phyloP scores from a whole-genome alignment of 1,139 yeast genomes.

The Taphrina sp. region DNA sequence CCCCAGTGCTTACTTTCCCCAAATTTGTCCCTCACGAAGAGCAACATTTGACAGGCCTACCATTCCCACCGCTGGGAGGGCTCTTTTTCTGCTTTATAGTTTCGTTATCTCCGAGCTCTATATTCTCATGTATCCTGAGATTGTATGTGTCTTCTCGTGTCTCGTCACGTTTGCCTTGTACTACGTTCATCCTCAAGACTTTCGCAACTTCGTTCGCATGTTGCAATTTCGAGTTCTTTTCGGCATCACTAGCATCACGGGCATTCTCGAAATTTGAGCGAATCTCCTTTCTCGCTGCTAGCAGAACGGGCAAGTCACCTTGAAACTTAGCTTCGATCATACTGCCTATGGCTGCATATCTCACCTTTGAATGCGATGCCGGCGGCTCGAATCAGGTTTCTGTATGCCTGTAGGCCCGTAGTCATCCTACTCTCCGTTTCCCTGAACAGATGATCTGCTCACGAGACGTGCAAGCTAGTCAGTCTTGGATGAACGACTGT shows the following conservation, averaged over 20 bases:
- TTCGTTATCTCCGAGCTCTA: conserved; percentile 90
- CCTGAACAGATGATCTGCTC: too few relatives aligned
- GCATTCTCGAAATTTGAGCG: conserved; percentile 55
- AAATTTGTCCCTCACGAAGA: conserved; percentile 7
- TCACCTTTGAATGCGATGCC: conserved; percentile 38
- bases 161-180: conserved; percentile 67
- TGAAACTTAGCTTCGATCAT: conserved; percentile 34
- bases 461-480: too few relatives aligned
- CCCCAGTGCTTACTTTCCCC: too few relatives aligned
- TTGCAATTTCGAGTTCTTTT: conserved; percentile 49
- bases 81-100: conserved; percentile 47
- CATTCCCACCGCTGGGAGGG: conserved; percentile 22
- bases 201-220: conserved; percentile 67
- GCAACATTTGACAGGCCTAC: conserved; percentile 3
- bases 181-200: conserved; percentile 69
- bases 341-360: too few relatives aligned
- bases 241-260: conserved; percentile 50
- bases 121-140: conserved; percentile 71
- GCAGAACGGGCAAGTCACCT: conserved; percentile 36
- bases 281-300: conserved; percentile 65
- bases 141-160: conserved; percentile 39
- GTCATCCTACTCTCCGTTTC: too few relatives aligned
- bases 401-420: conserved; percentile 34
- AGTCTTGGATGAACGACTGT: too few relatives aligned
- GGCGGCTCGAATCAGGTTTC: conserved; percentile 38